These are phyloP conservation scores for Trebouxia sp. DNA, from an alignment of 139 green algal genomes.

Conservation along the genomic window DNA sequence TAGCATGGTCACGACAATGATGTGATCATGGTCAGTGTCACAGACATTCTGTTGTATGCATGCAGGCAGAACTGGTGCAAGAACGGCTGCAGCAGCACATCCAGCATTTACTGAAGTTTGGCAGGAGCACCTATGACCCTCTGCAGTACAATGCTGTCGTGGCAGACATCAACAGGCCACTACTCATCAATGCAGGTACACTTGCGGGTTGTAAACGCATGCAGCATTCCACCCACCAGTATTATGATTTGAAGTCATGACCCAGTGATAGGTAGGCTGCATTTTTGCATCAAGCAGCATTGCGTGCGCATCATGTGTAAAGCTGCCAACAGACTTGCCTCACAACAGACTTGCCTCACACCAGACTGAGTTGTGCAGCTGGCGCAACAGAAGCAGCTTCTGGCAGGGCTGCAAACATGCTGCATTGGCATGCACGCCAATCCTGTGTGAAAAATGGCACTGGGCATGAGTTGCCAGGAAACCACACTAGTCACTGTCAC, in stretches of 20 bases:
- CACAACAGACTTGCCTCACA: too few species aligned
- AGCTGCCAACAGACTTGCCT: too few species aligned
- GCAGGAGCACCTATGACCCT: not conserved
- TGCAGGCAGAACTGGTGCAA: conserved; percentile 1
- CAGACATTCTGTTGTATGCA: not conserved
- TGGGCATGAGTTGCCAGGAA: not conserved
- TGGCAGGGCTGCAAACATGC: too few species aligned
- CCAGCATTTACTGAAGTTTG: conserved; percentile 15
- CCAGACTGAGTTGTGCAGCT: too few species aligned
- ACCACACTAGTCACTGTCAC: not conserved
- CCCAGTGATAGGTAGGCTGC: not conserved
- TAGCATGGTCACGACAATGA: not conserved
- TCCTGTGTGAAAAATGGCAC: too few species aligned
- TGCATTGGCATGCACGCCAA: too few species aligned
- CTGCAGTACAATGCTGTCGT: conserved; percentile 24
- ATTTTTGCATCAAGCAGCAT: too few species aligned
- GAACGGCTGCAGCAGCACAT: not conserved
- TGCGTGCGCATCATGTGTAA: too few species aligned
- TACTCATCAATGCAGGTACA: not conserved
- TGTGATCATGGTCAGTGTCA: not conserved
- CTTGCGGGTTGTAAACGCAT: not conserved
- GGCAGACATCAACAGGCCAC: not conserved
- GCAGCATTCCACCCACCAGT: not conserved
- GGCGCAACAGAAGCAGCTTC: too few species aligned
- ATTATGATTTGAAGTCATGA: not conserved